Base-by-base conservation (phyloP, 352 stramenopile species). In the Phytophthora constricta region DNA sequence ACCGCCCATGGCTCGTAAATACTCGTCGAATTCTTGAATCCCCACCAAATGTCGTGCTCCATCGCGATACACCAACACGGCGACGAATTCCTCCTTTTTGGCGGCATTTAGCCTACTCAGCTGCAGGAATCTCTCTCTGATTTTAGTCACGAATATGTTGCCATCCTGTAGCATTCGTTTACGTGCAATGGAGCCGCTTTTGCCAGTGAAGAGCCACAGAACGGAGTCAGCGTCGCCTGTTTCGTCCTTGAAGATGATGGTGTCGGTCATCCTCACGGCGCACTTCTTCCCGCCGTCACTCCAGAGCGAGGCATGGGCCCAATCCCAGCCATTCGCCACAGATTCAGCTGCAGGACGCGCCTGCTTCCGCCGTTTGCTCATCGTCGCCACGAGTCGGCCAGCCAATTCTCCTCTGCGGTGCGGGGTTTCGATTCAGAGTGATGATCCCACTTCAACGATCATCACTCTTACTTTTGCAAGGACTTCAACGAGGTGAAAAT, bases 191-290 rank as follows among this genome's bases (percentile, higher is more conserved):
- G 65, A 34, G 5, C 78, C 78, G 31, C 74, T 84, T 67, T 84
- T 89, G 1, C 76, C 63, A 9, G 76, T 86, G 56, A 84, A 83
- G 11, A 89, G n/a, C 80, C 80, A 89, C 26, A 70, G 53, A 25
- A 54, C 73, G 20, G 62, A 60, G n/a, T 51, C 25, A 2, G 65
- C 52, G 45, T 39, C 31, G 3, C 45, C 55, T 1, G 19, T 16
- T 20, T 68, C 64, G 23, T 48, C 57, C 25, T 62, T 58, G 27
- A 58, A 79, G 0, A 86, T 57, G 20, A 89, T 56, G 11, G 76
- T 83, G 51, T 89, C 80, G 10, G 60, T 34, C 58, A 84, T 76
- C 28, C 51, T 70, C 14, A 86, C 62, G n/a, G 26, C 11, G 23
- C 78, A 83, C 49, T 68, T 70, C 23, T 61, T 62, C 27, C 27